Evolutionary conservation across 306 rosid species (phyloP).

Genomic region (Casuarina equisetifolia): DNA sequence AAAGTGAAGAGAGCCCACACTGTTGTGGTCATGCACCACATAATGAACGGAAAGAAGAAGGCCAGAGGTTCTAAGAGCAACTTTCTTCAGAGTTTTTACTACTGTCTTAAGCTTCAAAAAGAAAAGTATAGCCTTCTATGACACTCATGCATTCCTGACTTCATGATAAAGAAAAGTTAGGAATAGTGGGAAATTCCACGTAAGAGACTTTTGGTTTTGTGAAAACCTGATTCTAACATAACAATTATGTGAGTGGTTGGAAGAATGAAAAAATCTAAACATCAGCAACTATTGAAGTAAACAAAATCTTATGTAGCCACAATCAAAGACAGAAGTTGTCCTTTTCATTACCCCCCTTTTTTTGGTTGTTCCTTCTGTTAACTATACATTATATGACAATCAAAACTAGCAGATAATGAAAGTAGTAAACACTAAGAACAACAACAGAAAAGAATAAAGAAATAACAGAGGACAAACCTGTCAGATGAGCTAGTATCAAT

Average conservation of each 20-base stretch:
- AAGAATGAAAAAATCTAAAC: not conserved
- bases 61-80: too few species aligned
- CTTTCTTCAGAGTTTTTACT: too few species aligned
- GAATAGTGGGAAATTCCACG: too few species aligned
- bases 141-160: too few species aligned
- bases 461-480: conserved; percentile 48
- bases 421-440: not conserved
- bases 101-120: too few species aligned
- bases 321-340: not conserved
- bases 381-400: not conserved
- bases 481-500: conserved; percentile 68
- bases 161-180: too few species aligned
- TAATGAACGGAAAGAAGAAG: too few species aligned
- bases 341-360: not conserved
- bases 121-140: too few species aligned
- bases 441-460: conserved; percentile 6
- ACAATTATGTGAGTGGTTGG: not conserved
- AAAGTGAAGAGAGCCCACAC: too few species aligned
- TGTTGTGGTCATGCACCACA: too few species aligned
- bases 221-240: not conserved
- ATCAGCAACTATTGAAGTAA: not conserved
- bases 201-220: too few species aligned
- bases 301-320: not conserved
- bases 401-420: conserved; percentile 5
- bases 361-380: not conserved